Evolutionary conservation across 495 filamentous ascomycete genomes (phyloP).

Genomic region (Elaphomyces granulatus): DNA sequence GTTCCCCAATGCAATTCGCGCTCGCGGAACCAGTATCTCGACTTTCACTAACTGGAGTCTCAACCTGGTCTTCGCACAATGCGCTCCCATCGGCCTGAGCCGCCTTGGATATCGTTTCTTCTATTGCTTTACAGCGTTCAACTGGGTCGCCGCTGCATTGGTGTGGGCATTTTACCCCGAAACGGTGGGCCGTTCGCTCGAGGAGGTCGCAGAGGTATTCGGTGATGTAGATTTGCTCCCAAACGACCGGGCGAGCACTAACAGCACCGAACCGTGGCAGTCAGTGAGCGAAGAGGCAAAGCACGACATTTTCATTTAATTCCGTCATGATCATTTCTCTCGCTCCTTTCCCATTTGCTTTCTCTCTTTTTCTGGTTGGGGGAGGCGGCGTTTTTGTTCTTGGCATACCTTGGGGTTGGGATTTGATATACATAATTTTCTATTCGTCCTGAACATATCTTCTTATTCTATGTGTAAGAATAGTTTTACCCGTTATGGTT

Average conservation of each 20-base stretch:
- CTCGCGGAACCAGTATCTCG: slow-evolving; percentile 35
- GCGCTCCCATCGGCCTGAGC: slow-evolving; percentile 37
- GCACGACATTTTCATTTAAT: no score
- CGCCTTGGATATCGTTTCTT: slow-evolving; percentile 36
- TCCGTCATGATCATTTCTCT: no score
- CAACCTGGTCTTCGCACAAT: slow-evolving; percentile 41
- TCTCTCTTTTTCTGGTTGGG: no score
- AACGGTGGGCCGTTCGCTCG: slow-evolving; percentile 37
- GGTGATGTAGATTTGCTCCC: slow-evolving; percentile 3
- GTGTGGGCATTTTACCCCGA: slow-evolving; percentile 39
- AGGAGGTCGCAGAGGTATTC: slow-evolving; percentile 39
- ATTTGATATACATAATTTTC: no score
- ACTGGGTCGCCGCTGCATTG: slow-evolving; percentile 27
- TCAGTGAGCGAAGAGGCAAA: no score
- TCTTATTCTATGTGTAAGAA: no score
- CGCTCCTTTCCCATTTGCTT: no score
- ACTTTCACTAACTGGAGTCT: slow-evolving; percentile 41
- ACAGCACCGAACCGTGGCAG: no score
- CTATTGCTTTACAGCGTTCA: slow-evolving; percentile 40
- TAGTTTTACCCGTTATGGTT: no score
- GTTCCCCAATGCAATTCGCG: slow-evolving; percentile 40
- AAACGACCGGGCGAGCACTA: not conserved
- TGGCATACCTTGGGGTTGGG: no score
- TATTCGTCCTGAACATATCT: no score
- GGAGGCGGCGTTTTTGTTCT: no score